Evolutionary conservation across 2,329 filamentous ascomycete genomes (phyloP), one percentile per base, ranked within the genome.

Genomic region (Colletotrichum abscissum): DNA sequence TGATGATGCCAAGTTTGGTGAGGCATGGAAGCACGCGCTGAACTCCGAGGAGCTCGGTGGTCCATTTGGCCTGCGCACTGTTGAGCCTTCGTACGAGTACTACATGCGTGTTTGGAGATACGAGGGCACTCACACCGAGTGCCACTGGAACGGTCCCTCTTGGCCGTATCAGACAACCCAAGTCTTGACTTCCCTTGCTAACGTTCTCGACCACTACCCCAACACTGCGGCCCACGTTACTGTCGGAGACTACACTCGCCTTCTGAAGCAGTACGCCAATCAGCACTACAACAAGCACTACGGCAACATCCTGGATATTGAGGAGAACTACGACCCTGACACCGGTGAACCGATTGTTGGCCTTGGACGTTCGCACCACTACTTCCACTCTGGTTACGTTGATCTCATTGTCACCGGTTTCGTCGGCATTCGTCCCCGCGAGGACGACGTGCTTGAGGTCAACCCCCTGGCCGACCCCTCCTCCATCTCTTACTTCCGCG

Each of bases 321-420:
- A 85, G 7, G 84, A 86, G 69, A 83, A 82, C 2, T 85, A 86
- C 73, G 82, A 83, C 69, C 84, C 83, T 2, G 80, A 81, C 22
- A 69, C 79, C 1, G 77, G 84, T 63, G 63, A 72, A 16, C 67
- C 62, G 19, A 70, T 70, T 16, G 62, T 70, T 7, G 60, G 67
- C 16, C 33, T 70, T 24, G 54, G 62, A 11, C 67, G 60, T 24
- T 70, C 67, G 38, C 85, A 84, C 81, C 79, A 86, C 75, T 86
- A 86, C 75, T 79, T 83, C 67, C 85, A 86, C 74, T 86, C 84
- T 0, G 86, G 83, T 1, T 83, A 84, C 73, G 80, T 84, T 28
- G 84, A 86, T 77, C 84, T 86, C 69, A 79, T 86, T 5, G 82
- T 86, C 59, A 83, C 84, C 8, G 83, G 84, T 2, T 77, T 86